phyloP scores from a whole-genome alignment of 1,139 yeast genomes.

The Meyerozyma guilliermondii region DNA sequence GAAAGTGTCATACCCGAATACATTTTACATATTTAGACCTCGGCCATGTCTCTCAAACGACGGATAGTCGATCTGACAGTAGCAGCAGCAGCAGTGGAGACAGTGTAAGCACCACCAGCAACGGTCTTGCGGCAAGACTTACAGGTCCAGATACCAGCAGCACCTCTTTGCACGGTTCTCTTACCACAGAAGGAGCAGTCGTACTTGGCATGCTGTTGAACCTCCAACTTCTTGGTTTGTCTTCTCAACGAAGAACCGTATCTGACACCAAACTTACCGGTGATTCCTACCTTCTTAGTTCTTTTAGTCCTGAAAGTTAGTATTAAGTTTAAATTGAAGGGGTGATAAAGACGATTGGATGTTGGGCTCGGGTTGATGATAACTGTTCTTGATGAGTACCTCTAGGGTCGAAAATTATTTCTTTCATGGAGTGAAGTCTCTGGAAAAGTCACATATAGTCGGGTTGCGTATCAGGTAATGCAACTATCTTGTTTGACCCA shows the following conservation, averaged over 20 bases:
- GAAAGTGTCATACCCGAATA: conserved; percentile 6
- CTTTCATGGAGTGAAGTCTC: no score
- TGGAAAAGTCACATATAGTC: no score
- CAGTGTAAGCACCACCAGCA: conserved; percentile 99
- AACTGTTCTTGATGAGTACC: neutral
- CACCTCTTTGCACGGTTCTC: conserved; percentile 96
- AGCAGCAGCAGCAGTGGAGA: conserved; percentile 99
- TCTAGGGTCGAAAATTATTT: neutral
- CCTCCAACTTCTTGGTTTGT: conserved; percentile 98
- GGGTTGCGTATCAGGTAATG: no score
- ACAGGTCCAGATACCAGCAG: conserved; percentile 99
- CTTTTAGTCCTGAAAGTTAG: conserved; percentile 87
- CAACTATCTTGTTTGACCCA: no score
- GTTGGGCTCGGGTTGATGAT: neutral
- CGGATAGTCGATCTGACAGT: conserved; percentile 99
- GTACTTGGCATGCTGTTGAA: conserved; percentile 98
- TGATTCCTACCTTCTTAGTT: conserved; percentile 99
- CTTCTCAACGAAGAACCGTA: conserved; percentile 99
- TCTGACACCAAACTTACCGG: conserved; percentile 99
- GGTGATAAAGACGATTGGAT: conserved; percentile 7
- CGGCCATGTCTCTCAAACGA: conserved; percentile 99
- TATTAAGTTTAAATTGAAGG: conserved; percentile 13
- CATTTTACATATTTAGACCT: conserved; percentile 57
- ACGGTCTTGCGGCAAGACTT: conserved; percentile 91
- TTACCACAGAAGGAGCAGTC: conserved; percentile 99